Evolutionary conservation across 2,329 filamentous ascomycete species (phyloP).

Genomic region (Pyrenophora teres): DNA sequence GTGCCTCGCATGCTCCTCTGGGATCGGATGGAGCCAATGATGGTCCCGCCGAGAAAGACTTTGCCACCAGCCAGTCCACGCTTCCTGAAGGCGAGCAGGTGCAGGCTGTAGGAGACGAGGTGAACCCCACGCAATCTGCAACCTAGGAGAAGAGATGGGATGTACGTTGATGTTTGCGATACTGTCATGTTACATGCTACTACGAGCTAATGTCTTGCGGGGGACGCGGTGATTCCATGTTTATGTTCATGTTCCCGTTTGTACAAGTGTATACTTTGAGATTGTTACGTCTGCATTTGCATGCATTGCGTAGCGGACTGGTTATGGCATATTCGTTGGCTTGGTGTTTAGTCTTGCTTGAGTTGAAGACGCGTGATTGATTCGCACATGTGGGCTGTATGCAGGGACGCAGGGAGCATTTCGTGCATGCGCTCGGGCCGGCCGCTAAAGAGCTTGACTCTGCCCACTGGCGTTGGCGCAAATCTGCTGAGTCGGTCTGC

Average conservation of each 20-base stretch:
- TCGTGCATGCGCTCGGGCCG: conserved; percentile 5
- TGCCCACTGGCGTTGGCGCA: conserved; percentile 4
- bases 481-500: background rate
- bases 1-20: background rate
- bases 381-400: background rate
- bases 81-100: conserved; percentile 10
- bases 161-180: background rate
- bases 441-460: conserved; percentile 14
- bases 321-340: background rate
- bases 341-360: background rate
- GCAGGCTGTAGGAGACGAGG: conserved; percentile 4
- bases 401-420: conserved; percentile 4
- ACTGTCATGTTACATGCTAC: too few species aligned
- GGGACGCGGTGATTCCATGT: background rate
- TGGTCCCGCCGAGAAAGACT: conserved; percentile 8
- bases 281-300: conserved; percentile 16
- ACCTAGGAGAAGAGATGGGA: conserved; percentile 4
- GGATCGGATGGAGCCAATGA: background rate
- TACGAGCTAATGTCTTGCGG: too few species aligned
- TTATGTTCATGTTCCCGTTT: conserved; percentile 1
- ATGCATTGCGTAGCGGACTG: conserved; percentile 26
- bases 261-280: background rate
- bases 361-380: background rate
- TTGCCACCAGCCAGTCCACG: conserved; percentile 4
- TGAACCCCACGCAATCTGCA: conserved; percentile 19